Evolutionary conservation across 2,329 filamentous ascomycete genomes (phyloP), one percentile per base, ranked within the genome.

Genomic region (Ophiostoma australiae): DNA sequence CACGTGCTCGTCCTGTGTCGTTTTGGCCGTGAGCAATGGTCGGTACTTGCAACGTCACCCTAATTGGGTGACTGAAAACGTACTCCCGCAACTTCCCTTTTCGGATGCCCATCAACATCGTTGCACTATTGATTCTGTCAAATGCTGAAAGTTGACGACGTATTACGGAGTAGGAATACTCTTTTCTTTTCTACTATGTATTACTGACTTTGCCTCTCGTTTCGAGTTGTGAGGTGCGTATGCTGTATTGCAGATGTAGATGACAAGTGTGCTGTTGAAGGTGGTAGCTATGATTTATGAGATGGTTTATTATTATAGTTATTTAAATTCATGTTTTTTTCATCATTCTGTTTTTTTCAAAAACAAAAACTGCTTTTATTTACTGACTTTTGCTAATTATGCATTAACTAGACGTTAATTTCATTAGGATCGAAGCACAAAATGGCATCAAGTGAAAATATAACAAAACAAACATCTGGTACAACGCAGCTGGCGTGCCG

Each of bases 1-100:
- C 63, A 66, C 63, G 63, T 66, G 63, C 61, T 65, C 33, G 31
- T n/a, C 8, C 44, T 15, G 41, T 44, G 13, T 44, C 41, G 41
- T 44, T 44, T 44, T n/a, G 17, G 44, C 44, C 44, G n/a, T 48
- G 17, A n/a, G 52, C 10, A 27, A 58, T 23, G 23, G 23, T 58
- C 31, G 58, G 58, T 63, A 63, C 58, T 63, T 63, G 58, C 23
- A 33, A 20, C 11, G 4, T n/a, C 58, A 20, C 31, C 13, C 5
- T 17, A 63, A 17, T 17, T 35, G 7, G 2, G 27, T 58, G 52
- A 4, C 15, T n/a, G 10, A 15, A 11, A 3, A 58, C 31, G 52
- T 58, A 58, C 11, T 17, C n/a, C 8, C 4, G 11, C 52, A 58
- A 27, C 52, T 58, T 27, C 52, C 52, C 23, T 10, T 58, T 58